Base-by-base conservation (phyloP, 129 eudicot genomes). In the Chrysanthemum makinoi region DNA sequence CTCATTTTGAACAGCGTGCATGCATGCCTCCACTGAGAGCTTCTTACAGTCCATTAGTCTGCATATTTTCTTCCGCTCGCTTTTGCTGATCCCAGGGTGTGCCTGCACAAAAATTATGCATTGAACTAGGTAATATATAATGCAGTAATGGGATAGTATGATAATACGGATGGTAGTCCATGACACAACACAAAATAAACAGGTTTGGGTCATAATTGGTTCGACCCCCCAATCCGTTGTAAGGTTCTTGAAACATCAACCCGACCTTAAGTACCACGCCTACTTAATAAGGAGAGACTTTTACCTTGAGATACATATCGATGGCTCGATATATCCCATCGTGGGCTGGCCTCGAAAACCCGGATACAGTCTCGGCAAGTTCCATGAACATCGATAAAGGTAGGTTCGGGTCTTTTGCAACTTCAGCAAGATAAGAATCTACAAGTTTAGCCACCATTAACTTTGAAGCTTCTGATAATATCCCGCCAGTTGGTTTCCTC, bases 291-390 rank as follows among this genome's bases (percentile, higher is more conserved):
- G 14, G 64, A 49, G 54, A 33, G 63, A 50, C 22, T 76, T 39
- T 48, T 89, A 87, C 98, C 82, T 89, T 93, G 73, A 93, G 90
- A 83, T 93, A 93, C 62, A 85, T 93, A 70, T 93, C 98, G 47
- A 93, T 87, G 79, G 98, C 98, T 8, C 96, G 83, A 73, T 93
- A 93, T 46, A 93, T 83, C 2, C 90, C 89, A 70, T 93, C 98
- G 47, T 93, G 88, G 7, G 72, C 77, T 1, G 85, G 69, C 22
- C 98, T 85, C 1, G 92, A 86, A 77, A 86, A 88, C 9, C 77
- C 62, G 4, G 96, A 95, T 3, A 93, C 74, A 15, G 56, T 85
- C 53, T 78, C 77, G 1, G 98, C 96, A 63, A 93, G 87, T 15
- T 74, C 89, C 1, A 79, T 62, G 55, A 93, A 93, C 65, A 83